Conservation (phyloP, 768 basidiomycete genomes). For the Imleria badia region DNA sequence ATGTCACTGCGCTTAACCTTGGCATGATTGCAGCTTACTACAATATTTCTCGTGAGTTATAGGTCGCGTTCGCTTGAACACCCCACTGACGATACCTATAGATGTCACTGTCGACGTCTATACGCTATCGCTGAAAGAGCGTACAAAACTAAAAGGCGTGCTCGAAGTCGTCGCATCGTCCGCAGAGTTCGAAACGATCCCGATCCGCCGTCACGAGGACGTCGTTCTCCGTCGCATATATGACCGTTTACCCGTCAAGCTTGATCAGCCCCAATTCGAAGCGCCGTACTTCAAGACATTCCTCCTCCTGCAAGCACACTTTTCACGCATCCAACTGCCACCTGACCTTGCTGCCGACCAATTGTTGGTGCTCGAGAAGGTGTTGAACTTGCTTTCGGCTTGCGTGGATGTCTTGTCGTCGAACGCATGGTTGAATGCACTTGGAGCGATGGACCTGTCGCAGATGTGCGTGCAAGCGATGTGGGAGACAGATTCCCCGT, state of each 20-base stretch:
- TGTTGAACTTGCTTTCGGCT: conserved; percentile 86
- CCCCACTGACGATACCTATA: conserved; percentile 25
- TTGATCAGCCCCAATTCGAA: conserved; percentile 81
- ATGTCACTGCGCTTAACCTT: conserved; percentile 85
- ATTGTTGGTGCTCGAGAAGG: conserved; percentile 81
- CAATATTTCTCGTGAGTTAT: conserved; percentile 79
- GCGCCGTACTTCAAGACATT: conserved; percentile 98
- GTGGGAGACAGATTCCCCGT: conserved; percentile 95
- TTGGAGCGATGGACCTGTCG: conserved; percentile 96
- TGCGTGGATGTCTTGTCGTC: conserved; percentile 99
- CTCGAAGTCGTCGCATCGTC: conserved; percentile 97
- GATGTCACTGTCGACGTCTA: conserved; percentile 98
- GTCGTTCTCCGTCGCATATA: conserved; percentile 83
- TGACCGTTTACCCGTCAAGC: conserved; percentile 95
- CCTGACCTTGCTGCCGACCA: conserved; percentile 95
- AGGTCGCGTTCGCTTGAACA: background rate
- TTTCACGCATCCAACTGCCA: conserved; percentile 88
- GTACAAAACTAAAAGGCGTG: conserved; percentile 94
- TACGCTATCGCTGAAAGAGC: conserved; percentile 90
- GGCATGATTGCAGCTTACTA: conserved; percentile 99
- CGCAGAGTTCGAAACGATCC: conserved; percentile 92
- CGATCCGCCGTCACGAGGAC: conserved; percentile 94
- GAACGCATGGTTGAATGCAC: conserved; percentile 90
- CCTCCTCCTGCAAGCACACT: conserved; percentile 95
- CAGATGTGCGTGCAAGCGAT: conserved; percentile 99